Conservation (phyloP, 208 protist genomes). For the Acanthamoeba culbertsoni region DNA sequence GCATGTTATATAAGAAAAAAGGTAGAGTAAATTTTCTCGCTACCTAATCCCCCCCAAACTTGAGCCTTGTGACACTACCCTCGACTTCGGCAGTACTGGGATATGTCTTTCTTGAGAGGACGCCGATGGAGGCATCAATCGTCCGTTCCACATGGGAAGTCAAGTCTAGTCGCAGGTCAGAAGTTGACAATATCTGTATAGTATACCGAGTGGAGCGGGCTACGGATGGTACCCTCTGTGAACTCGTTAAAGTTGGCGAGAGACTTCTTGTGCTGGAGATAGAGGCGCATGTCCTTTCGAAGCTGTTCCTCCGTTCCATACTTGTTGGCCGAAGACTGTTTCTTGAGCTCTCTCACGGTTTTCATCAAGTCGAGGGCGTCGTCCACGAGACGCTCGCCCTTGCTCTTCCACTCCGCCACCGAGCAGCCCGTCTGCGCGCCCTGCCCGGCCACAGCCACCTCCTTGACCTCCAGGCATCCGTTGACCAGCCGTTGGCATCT, state of each 20-base stretch:
- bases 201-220: background rate
- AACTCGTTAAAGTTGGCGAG: background rate
- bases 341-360: background rate
- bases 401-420: background rate
- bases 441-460: background rate
- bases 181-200: too few relatives aligned
- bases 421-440: background rate
- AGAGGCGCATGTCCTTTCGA: background rate
- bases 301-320: background rate
- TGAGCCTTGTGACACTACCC: background rate
- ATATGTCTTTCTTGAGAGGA: background rate
- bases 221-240: background rate
- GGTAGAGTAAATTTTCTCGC: background rate
- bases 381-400: background rate
- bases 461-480: background rate
- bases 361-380: background rate
- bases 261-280: background rate
- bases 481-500: background rate
- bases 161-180: background rate
- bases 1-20: background rate
- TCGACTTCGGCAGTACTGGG: background rate
- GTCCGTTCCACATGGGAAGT: background rate
- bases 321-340: background rate
- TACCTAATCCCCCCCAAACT: background rate
- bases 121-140: background rate